Percentiles rank a stretch among this genome's conserved stretches.
phyloP scores from a whole-genome alignment of 2,329 filamentous ascomycete genomes.

The Pseudocercospora eumusae region DNA sequence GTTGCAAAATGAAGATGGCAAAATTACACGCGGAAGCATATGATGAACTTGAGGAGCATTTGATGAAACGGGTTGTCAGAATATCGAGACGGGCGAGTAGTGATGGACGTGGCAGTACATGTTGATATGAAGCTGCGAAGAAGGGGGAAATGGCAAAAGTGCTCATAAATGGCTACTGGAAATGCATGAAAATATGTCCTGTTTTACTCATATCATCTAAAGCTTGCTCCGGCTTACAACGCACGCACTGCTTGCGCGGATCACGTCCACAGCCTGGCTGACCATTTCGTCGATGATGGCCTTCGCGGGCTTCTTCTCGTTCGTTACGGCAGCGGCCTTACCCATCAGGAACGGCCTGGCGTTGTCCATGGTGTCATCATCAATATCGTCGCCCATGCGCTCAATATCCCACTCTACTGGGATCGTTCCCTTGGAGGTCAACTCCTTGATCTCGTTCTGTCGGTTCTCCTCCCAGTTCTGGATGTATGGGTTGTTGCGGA shows the following conservation, averaged over 20 bases:
- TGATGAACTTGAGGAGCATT: background rate
- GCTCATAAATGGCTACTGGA: background rate
- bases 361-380: constrained; percentile 88
- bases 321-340: constrained; percentile 90
- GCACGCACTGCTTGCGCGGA: constrained; percentile 32
- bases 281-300: constrained; percentile 94
- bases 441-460: constrained; percentile 82
- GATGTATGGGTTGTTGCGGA: constrained; percentile 92
- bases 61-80: background rate
- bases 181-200: background rate
- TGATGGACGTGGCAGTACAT: background rate
- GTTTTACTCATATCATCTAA: constrained; percentile 25
- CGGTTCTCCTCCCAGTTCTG: constrained; percentile 95
- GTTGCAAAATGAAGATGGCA: background rate
- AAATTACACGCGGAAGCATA: background rate
- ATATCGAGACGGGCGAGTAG: background rate
- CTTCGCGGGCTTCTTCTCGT: constrained; percentile 89
- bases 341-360: constrained; percentile 93
- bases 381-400: constrained; percentile 64
- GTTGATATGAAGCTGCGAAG: background rate
- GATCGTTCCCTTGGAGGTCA: constrained; percentile 84
- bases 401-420: constrained; percentile 95
- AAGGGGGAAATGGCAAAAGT: background rate
- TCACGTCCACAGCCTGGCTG: constrained; percentile 61
- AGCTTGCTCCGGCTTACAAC: constrained; percentile 42